These are phyloP conservation scores for Aspergillus bridgeri DNA, from an alignment of 495 filamentous ascomycete genomes.

Conservation along the genomic window DNA sequence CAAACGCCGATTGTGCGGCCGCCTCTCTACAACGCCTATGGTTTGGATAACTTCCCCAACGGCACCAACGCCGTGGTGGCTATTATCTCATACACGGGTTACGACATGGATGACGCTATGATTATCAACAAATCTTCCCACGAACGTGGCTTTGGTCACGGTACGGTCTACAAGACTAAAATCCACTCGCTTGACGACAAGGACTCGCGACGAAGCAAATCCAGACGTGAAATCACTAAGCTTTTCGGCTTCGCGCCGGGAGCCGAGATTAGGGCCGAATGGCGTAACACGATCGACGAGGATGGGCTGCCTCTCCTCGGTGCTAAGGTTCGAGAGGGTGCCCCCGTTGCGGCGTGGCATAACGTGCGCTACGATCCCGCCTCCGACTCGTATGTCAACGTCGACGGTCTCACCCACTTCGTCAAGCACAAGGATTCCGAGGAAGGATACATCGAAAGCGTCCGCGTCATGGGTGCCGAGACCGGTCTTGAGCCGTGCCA, in stretches of 20 bases:
- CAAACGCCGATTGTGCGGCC: conserved; percentile 93
- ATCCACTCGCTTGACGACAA: conserved; percentile 75
- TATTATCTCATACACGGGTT: conserved; percentile 97
- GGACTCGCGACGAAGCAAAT: conserved; percentile 53
- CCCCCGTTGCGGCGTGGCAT: conserved; percentile 83
- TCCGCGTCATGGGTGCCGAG: conserved; percentile 82
- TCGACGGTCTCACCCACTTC: conserved; percentile 74
- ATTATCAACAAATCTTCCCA: conserved; percentile 97
- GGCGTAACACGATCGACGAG: conserved; percentile 67
- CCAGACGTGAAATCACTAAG: conserved; percentile 57
- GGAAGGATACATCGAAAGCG: conserved; percentile 83
- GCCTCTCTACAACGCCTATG: conserved; percentile 91
- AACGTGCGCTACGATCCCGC: conserved; percentile 75
- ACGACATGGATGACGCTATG: conserved; percentile 99
- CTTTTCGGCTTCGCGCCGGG: conserved; percentile 84
- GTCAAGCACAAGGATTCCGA: conserved; percentile 92
- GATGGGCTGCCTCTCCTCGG: conserved; percentile 86
- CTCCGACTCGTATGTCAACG: conserved; percentile 58
- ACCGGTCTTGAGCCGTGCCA: conserved; percentile 77
- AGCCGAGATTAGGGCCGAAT: conserved; percentile 58
- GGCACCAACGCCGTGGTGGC: conserved; percentile 96
- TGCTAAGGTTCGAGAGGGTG: conserved; percentile 68
- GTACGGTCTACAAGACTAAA: conserved; percentile 97
- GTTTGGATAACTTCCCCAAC: conserved; percentile 97
- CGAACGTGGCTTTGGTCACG: conserved; percentile 95